Evolutionary conservation across 2,329 filamentous ascomycete genomes (phyloP).

Genomic region (Aspergillus aculeatinus): DNA sequence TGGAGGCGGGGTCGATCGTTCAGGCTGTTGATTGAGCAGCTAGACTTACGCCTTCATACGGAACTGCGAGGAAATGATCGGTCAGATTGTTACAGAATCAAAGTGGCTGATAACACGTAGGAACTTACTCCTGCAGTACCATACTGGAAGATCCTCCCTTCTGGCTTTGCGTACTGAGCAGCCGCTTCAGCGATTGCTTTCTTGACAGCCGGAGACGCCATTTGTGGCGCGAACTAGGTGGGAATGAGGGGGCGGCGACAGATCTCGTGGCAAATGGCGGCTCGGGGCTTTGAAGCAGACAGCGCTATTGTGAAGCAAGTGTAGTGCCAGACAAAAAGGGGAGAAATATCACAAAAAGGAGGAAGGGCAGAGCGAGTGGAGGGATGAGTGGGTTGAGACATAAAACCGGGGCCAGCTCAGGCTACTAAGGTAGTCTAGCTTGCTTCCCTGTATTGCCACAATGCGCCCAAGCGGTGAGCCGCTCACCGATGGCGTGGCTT

Average conservation of each 20-base stretch:
- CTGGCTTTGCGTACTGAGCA: constrained; percentile 50
- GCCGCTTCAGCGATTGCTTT: constrained; percentile 50
- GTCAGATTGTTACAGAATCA: constrained; percentile 13
- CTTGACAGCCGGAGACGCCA: constrained; percentile 44
- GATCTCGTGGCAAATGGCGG: neutral
- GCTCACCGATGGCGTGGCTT: neutral
- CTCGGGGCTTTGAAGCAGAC: neutral
- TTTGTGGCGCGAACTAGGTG: constrained; percentile 31
- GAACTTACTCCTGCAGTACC: constrained; percentile 60
- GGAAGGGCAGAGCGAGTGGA: constrained; percentile 6
- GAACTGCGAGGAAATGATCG: constrained; percentile 50
- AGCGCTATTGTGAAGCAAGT: constrained; percentile 8
- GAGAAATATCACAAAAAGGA: constrained; percentile 12
- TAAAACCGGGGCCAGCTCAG: constrained; percentile 7
- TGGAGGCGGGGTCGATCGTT: constrained; percentile 30
- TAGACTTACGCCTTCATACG: constrained; percentile 66
- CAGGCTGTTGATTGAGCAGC: constrained; percentile 13
- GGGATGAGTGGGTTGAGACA: constrained; percentile 3
- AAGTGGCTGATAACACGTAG: neutral
- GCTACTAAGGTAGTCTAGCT: constrained; percentile 3
- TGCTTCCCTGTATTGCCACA: constrained; percentile 17
- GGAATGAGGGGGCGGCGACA: neutral
- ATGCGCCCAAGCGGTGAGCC: constrained; percentile 22
- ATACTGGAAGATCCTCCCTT: constrained; percentile 56
- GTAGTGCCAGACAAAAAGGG: constrained; percentile 9